Evolutionary conservation across 257 asterid species (phyloP).

Genomic region (Solanum pinnatisectum): DNA sequence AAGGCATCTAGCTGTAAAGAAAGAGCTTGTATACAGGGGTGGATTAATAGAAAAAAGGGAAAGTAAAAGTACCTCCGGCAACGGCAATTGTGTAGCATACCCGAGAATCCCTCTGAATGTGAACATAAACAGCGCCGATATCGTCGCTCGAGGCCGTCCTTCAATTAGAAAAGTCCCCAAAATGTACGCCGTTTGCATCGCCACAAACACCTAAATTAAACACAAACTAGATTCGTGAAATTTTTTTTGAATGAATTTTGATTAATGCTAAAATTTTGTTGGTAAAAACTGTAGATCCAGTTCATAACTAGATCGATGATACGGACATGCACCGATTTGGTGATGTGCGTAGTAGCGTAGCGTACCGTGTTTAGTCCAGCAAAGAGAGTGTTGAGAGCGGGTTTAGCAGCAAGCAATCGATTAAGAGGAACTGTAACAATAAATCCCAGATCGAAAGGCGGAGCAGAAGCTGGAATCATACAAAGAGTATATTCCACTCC

Average conservation of each 20-base stretch:
- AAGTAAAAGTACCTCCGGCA: constrained; percentile 9
- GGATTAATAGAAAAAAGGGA: neutral
- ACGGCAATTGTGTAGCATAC: constrained; percentile 11
- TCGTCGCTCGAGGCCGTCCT: constrained; percentile 12
- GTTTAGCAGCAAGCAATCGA: constrained; percentile 27
- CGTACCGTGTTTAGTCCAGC: constrained; percentile 37
- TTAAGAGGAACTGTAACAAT: constrained; percentile 19
- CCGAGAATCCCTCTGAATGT: constrained; percentile 16
- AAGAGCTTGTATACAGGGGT: neutral
- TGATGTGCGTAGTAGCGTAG: neutral
- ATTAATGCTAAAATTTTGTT: neutral
- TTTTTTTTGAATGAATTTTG: neutral
- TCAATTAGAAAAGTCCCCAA: constrained; percentile 9
- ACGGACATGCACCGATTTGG: neutral
- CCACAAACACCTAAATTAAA: constrained; percentile 8
- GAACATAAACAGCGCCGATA: constrained; percentile 12
- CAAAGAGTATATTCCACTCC: constrained; percentile 31
- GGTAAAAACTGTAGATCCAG: neutral
- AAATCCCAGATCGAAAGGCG: constrained; percentile 36
- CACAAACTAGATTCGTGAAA: neutral
- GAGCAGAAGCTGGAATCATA: constrained; percentile 28
- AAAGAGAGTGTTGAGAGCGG: constrained; percentile 22
- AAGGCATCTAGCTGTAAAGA: neutral
- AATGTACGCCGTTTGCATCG: constrained; percentile 12
- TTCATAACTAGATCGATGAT: neutral